A percentile compares a stretch with the other conserved stretches of the same genome.
These are phyloP conservation scores for Vickermania ingenoplastis DNA, from an alignment of 208 protist species.

Conservation along the genomic window DNA sequence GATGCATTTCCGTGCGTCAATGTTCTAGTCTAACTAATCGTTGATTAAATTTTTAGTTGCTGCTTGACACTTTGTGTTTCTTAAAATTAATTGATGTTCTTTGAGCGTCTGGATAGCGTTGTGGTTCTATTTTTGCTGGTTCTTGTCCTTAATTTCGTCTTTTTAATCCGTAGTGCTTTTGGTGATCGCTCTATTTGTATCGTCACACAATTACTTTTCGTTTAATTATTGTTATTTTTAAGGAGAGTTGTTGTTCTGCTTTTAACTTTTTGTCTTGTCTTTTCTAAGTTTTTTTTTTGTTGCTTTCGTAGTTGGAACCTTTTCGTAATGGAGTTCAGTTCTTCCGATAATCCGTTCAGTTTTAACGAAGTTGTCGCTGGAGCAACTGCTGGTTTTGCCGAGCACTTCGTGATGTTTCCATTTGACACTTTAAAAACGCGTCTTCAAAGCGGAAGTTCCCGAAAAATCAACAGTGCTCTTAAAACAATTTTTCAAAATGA, in stretches of 20 bases:
- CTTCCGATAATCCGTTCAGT: slow-evolving; percentile 27
- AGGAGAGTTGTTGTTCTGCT: not conserved
- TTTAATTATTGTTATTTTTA: no score
- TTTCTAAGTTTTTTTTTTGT: slow-evolving; percentile 12
- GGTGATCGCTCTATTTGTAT: not conserved
- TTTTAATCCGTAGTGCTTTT: not conserved
- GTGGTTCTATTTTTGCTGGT: no score
- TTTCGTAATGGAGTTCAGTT: not conserved
- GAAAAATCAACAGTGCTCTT: slow-evolving; percentile 14
- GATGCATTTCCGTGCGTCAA: no score
- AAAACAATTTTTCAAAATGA: slow-evolving; percentile 31
- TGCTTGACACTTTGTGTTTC: not conserved
- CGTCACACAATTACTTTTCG: no score
- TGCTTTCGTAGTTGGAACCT: slow-evolving; percentile 7
- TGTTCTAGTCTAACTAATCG: not conserved
- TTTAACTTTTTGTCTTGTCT: slow-evolving; percentile 1
- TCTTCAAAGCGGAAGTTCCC: slow-evolving; percentile 45
- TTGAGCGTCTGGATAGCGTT: not conserved
- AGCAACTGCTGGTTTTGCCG: slow-evolving; percentile 71
- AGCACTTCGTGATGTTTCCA: slow-evolving; percentile 92
- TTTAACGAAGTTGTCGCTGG: slow-evolving; percentile 61
- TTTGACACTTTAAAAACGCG: slow-evolving; percentile 92
- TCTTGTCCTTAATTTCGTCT: no score
- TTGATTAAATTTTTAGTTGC: not conserved
- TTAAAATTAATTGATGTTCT: not conserved